Base-by-base conservation (phyloP, 2,329 filamentous ascomycete genomes). In the Raffaelea ambrosiae region DNA sequence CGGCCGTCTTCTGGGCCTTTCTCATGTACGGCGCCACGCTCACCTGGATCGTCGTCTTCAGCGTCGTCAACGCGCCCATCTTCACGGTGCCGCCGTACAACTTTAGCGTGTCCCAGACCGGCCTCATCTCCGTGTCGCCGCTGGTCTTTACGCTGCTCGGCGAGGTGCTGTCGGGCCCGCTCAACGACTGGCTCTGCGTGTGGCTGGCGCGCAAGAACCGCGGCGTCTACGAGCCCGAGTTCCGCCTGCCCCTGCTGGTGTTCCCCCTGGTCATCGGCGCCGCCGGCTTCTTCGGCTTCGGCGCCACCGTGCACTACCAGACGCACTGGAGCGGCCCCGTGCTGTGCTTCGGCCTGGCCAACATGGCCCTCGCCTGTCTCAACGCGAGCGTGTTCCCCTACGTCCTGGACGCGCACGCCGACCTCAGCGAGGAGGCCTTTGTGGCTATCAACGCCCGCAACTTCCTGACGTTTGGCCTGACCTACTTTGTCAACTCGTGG, bases 221-320 rank as follows among this genome's bases (percentile, higher is more conserved):
- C 19, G 73, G 73, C n/a, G 61, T 74, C 43, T 77, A 76, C 57
- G 73, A 77, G 55, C 74, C 73, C 5, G 73, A 77, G 54, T 76
- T 75, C 54, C 66, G 73, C 10, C 61, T 73, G 9, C 65, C 65
- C 13, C 62, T 70, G 2, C 65, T 72, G 51, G 48, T 65, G 22
- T 59, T 70, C 5, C 64, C 68, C 1, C 59, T 64, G 16, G 45
- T 73, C 13, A 53, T 71, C 16, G 69, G 68, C 1, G 58, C 63
- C 4, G 67, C 62, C 7, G 71, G 71, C 9, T 73, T 72, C 59
- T 73, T 66, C 50, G 70, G 70, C 20, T 73, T 72, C 46, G 71
- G 70, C 1, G 66, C 66, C 8, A 68, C 68, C 0, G 56, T 72
- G 9, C 62, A 71, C 51, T 67, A 62, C 47, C 59, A 67, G 54